Percentiles rank a stretch among this genome's conserved stretches.
phyloP scores from a whole-genome alignment of 2,329 filamentous ascomycete genomes.

The Fusarium sp. region DNA sequence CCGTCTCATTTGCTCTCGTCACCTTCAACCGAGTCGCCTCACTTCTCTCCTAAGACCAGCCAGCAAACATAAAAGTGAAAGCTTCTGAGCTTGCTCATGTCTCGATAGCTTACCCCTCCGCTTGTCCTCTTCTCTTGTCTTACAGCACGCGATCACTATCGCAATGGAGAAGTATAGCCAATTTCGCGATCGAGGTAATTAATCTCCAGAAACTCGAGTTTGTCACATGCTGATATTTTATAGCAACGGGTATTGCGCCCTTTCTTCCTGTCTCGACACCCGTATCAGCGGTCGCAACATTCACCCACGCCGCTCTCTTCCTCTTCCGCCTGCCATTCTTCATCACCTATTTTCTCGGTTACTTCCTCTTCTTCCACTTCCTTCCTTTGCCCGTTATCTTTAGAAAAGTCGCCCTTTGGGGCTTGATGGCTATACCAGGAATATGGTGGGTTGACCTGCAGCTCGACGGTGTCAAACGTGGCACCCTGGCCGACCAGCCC shows the following conservation, averaged over 20 bases:
- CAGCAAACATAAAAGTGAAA: conserved; percentile 8
- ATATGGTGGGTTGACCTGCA: conserved; percentile 99
- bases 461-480: conserved; percentile 94
- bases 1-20: conserved; percentile 15
- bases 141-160: conserved; percentile 12
- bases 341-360: conserved; percentile 72
- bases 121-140: conserved; percentile 21
- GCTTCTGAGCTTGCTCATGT: conserved; percentile 33
- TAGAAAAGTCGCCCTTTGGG: conserved; percentile 90
- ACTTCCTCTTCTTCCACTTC: conserved; percentile 86
- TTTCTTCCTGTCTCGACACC: conserved; percentile 86
- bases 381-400: conserved; percentile 72
- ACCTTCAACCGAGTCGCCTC: conserved; percentile 9
- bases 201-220: background rate
- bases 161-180: conserved; percentile 95
- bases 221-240: conserved; percentile 19
- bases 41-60: background rate
- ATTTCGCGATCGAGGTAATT: conserved; percentile 85
- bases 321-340: conserved; percentile 83
- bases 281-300: conserved; percentile 69
- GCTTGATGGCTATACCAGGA: conserved; percentile 86
- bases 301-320: conserved; percentile 80
- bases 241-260: conserved; percentile 94
- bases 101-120: conserved; percentile 37
- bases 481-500: conserved; percentile 82